Percentiles rank a stretch among this genome's conserved stretches.
Evolutionary conservation across 192 early-diverging fungal species (phyloP).

Genomic region (Backusella mclennaniae): DNA sequence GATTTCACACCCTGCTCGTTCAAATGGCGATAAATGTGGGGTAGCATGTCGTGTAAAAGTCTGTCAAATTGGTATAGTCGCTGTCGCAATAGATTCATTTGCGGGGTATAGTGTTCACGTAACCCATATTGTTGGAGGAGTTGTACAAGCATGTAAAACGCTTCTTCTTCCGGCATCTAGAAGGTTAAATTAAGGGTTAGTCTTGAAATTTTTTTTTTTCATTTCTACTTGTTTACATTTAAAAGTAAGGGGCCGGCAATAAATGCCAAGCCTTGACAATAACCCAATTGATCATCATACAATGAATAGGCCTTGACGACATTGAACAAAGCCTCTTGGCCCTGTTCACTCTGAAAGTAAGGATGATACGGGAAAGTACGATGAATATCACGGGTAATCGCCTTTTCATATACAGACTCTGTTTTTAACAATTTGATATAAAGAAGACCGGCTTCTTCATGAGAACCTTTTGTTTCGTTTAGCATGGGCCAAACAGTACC

Average conservation of each 20-base stretch:
- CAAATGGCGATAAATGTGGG: conserved; percentile 77
- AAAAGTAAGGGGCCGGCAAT: conserved; percentile 86
- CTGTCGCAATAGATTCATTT: conserved; percentile 85
- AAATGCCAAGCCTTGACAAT: conserved; percentile 97
- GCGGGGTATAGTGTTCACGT: conserved; percentile 83
- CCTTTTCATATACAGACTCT: conserved; percentile 78
- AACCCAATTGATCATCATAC: conserved; percentile 93
- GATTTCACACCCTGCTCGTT: conserved; percentile 76
- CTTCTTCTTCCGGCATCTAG: conserved; percentile 96
- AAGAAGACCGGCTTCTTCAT: conserved; percentile 53
- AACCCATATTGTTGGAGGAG: conserved; percentile 87
- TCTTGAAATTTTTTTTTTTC: background rate
- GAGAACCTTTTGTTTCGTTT: background rate
- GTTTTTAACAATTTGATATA: conserved; percentile 73
- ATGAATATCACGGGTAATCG: conserved; percentile 85
- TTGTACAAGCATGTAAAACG: conserved; percentile 88
- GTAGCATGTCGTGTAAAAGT: conserved; percentile 77
- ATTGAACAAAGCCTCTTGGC: conserved; percentile 85
- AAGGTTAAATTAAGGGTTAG: background rate
- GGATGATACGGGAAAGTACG: conserved; percentile 90
- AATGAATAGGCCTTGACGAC: conserved; percentile 90
- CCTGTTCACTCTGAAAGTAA: conserved; percentile 75
- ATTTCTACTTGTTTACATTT: conserved; percentile 56
- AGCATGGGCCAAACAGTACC: conserved; percentile 95
- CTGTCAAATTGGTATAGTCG: conserved; percentile 90